Evolutionary conservation across 163 green algal species (phyloP), one percentile per base, ranked within the genome.

Genomic region (Chlorella variabilis): DNA sequence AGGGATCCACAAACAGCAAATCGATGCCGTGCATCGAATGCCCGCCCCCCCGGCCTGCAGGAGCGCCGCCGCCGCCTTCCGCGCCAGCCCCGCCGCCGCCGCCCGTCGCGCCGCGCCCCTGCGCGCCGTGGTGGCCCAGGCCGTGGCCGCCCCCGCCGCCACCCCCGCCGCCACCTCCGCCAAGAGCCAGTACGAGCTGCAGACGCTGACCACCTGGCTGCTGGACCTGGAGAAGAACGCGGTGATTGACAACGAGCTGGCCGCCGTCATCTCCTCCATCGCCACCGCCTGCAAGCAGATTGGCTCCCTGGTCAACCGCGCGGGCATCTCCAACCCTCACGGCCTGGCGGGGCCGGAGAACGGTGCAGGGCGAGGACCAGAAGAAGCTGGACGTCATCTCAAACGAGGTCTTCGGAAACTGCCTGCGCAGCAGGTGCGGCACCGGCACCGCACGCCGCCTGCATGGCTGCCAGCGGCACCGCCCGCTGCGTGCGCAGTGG

Each of bases 331-430:
- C 80, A 97, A 97, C 87, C 87, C 98, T 67, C 98, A 95, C 2
- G 95, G 94, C 34, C 63, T 93, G 48, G 93, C 92, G 34, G 93
- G 93, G 33, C 75, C 78, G 33, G 33, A 78, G 33, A 97, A 96
- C 85, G n/a, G 88, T 94, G 38, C 88, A 94, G 85, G 97, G 97
- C 27, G 97, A 99, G 92, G 97, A 99, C 87, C 97, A 99, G 96
- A 99, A 99, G 91, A 99, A 99, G 92, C 93, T 99, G 85, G 97
- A 99, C 82, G 95, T 99, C 3, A 91, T 99, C 71, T 98, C 96
- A 77, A 99, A 99, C 87, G 92, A 98, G 66, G 95, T 99, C 18
- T 99, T 99, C 89, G 91, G 87, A 86, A 96, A 98, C 87, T 96
- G 91, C 84, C 91, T 99, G 79, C 87, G 89, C 41, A 83, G 74